Evolutionary conservation across 768 basidiomycete species (phyloP).

Genomic region (Lactarius indigo): DNA sequence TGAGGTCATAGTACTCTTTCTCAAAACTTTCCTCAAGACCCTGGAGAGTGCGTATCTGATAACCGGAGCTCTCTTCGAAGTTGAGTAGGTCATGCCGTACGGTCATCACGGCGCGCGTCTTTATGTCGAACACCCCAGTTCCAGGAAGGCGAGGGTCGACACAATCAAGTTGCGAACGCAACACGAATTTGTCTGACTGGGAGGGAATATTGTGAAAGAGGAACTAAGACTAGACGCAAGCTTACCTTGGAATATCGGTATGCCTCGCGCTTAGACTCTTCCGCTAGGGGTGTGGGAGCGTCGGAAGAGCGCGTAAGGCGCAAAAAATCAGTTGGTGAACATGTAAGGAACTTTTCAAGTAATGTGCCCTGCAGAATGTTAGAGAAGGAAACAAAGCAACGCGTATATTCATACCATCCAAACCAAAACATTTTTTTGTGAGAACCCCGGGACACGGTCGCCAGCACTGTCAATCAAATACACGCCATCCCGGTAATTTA

Average conservation of each 20-base stretch:
- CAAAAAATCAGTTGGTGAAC: slow-evolving; percentile 58
- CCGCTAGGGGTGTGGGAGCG: slow-evolving; percentile 30
- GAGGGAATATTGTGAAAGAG: neutral
- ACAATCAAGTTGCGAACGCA: slow-evolving; percentile 96
- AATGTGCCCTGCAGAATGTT: slow-evolving; percentile 65
- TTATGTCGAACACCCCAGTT: slow-evolving; percentile 92
- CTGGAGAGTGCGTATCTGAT: slow-evolving; percentile 59
- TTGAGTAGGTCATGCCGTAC: slow-evolving; percentile 86
- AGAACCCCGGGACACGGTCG: slow-evolving; percentile 36
- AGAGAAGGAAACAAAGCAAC: neutral
- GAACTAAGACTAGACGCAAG: neutral
- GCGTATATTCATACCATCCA: slow-evolving; percentile 53
- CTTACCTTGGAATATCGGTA: slow-evolving; percentile 83
- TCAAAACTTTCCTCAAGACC: slow-evolving; percentile 82
- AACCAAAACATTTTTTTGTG: slow-evolving; percentile 66
- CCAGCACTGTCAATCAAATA: slow-evolving; percentile 62
- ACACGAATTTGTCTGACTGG: slow-evolving; percentile 64
- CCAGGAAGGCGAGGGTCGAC: slow-evolving; percentile 78
- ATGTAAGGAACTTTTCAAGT: slow-evolving; percentile 84
- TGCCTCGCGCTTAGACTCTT: slow-evolving; percentile 54
- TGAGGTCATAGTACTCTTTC: slow-evolving; percentile 90
- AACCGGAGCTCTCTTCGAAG: slow-evolving; percentile 80
- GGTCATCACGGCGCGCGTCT: slow-evolving; percentile 83
- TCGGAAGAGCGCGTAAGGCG: slow-evolving; percentile 42
- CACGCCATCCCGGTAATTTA: slow-evolving; percentile 62